A percentile compares a stretch with the other conserved stretches of the same genome.
phyloP scores from a whole-genome alignment of 2,329 filamentous ascomycete genomes.

The Didymella arachidicola region DNA sequence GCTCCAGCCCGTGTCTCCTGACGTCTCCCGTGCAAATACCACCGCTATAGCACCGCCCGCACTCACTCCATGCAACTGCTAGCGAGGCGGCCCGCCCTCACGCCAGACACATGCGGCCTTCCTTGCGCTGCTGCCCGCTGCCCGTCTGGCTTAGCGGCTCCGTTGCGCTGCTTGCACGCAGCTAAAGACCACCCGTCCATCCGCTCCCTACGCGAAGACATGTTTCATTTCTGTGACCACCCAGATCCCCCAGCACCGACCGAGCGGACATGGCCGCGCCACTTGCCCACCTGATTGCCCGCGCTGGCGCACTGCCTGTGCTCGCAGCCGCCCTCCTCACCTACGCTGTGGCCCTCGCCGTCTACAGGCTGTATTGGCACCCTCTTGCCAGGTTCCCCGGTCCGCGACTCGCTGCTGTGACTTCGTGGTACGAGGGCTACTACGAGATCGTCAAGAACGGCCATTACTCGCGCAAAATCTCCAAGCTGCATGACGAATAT shows the following conservation, averaged over 20 bases:
- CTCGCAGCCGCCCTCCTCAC: constrained; percentile 19
- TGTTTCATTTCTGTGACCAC: constrained; percentile 19
- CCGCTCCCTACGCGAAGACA: constrained; percentile 7
- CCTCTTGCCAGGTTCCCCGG: constrained; percentile 57
- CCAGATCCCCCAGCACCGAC: not conserved
- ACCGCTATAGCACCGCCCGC: not conserved
- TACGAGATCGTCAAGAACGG: constrained; percentile 44
- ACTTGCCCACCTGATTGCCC: constrained; percentile 15
- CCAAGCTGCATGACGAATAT: constrained; percentile 43
- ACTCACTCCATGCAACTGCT: not conserved
- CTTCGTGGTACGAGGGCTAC: constrained; percentile 48
- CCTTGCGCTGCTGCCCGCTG: not conserved
- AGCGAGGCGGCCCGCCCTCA: not conserved
- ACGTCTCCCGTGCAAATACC: not conserved
- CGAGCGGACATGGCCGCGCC: constrained; percentile 13
- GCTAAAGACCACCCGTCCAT: constrained; percentile 3
- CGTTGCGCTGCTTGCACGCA: not conserved
- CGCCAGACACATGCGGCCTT: not conserved
- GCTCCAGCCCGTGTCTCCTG: not conserved
- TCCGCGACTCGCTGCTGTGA: constrained; percentile 46
- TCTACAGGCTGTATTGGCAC: constrained; percentile 55
- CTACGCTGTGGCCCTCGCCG: constrained; percentile 31
- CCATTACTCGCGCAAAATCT: constrained; percentile 44
- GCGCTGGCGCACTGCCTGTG: constrained; percentile 19
- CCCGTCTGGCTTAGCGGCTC: not conserved